Evolutionary conservation across 2,329 filamentous ascomycete species (phyloP).

Genomic region (Aspergillus clavatus): DNA sequence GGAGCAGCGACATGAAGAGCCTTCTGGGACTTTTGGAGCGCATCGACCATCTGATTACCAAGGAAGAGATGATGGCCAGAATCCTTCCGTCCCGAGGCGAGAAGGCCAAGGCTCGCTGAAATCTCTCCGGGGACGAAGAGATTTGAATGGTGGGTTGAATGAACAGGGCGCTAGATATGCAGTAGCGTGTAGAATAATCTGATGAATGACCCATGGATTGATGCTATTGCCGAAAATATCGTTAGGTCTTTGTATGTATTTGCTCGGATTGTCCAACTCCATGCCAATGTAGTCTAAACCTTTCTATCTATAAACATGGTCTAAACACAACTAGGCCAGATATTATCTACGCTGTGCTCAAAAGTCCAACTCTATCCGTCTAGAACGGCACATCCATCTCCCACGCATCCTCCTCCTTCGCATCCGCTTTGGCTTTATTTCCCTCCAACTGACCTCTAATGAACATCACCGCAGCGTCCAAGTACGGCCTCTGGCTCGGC

Average conservation of each 20-base stretch:
- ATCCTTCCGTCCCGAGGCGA: constrained; percentile 63
- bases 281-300: not conserved
- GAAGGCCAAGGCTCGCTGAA: constrained; percentile 36
- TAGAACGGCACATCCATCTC: constrained; percentile 66
- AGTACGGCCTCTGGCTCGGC: constrained; percentile 76
- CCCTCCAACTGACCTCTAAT: constrained; percentile 52
- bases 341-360: constrained; percentile 1
- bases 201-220: constrained; percentile 17
- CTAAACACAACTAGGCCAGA: constrained; percentile 3
- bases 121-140: constrained; percentile 1
- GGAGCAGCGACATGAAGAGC: constrained; percentile 97
- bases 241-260: too few species aligned
- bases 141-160: constrained; percentile 6
- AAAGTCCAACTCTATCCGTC: constrained; percentile 1
- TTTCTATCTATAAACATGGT: constrained; percentile 1
- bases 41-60: constrained; percentile 97
- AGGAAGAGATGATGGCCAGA: constrained; percentile 99
- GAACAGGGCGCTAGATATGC: constrained; percentile 13
- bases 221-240: too few species aligned
- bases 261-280: constrained; percentile 4
- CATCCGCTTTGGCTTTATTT: constrained; percentile 35
- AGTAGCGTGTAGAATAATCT: constrained; percentile 28
- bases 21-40: constrained; percentile 78
- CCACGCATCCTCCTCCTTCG: constrained; percentile 57
- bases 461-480: constrained; percentile 69